phyloP scores from a whole-genome alignment of 2,329 filamentous ascomycete species.

The Colletotrichum destructivum region DNA sequence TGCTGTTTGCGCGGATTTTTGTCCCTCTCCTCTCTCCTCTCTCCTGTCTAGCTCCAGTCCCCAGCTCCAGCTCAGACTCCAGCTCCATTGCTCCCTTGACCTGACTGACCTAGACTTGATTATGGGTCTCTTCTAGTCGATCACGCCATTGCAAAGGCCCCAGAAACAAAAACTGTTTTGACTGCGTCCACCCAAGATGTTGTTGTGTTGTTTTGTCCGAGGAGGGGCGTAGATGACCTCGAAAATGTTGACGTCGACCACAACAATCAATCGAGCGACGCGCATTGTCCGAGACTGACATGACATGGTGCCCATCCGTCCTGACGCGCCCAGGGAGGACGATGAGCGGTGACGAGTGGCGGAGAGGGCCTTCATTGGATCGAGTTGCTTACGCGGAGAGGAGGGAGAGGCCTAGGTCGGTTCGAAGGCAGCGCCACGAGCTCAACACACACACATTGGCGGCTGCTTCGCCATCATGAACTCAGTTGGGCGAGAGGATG shows the following conservation, averaged over 20 bases:
- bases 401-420: not conserved
- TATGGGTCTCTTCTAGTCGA: conserved; percentile 23
- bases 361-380: conserved; percentile 9
- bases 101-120: not conserved
- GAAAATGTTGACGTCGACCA: conserved; percentile 15
- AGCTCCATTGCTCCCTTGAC: not conserved
- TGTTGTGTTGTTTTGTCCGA: conserved; percentile 1
- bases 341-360: conserved; percentile 37
- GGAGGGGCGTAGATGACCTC: conserved; percentile 18
- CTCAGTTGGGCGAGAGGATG: conserved; percentile 8
- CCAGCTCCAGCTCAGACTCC: not conserved
- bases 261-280: conserved; percentile 20
- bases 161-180: conserved; percentile 30
- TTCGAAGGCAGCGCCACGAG: conserved; percentile 3
- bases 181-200: not conserved
- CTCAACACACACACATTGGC: not conserved
- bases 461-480: not conserved
- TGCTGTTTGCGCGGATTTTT: conserved; percentile 25
- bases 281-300: conserved; percentile 10
- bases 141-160: conserved; percentile 35
- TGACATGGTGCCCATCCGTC: conserved; percentile 1
- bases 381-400: conserved; percentile 8
- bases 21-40: not conserved
- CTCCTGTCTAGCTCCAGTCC: not conserved
- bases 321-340: conserved; percentile 9